phyloP scores from a whole-genome alignment of 371 early-diverging fungal genomes.

The Mucor sp. region DNA sequence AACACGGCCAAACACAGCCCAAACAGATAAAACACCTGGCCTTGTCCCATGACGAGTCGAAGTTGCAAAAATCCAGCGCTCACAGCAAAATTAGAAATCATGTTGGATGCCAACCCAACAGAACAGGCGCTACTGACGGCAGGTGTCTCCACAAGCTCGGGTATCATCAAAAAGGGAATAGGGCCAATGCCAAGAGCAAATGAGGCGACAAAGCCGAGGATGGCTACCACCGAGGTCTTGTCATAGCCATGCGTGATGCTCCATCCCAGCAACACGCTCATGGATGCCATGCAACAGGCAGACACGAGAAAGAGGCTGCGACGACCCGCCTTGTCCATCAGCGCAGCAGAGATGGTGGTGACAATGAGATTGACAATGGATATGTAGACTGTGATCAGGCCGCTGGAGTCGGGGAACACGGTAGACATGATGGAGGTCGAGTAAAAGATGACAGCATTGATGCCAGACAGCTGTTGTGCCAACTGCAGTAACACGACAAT shows the following conservation, averaged over 20 bases:
- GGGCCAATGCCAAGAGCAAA: constrained; percentile 92
- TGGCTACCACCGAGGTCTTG: constrained; percentile 61
- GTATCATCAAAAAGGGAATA: constrained; percentile 84
- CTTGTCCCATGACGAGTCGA: constrained; percentile 62
- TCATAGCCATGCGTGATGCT: constrained; percentile 56
- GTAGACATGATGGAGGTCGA: constrained; percentile 77
- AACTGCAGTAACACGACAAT: constrained; percentile 79
- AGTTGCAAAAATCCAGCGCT: constrained; percentile 65
- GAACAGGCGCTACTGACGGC: constrained; percentile 74
- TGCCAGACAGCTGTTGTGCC: constrained; percentile 88
- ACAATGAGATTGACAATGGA: constrained; percentile 77
- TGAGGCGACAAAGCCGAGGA: constrained; percentile 78
- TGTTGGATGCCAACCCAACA: constrained; percentile 72
- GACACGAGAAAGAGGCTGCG: constrained; percentile 77
- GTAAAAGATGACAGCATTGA: constrained; percentile 92
- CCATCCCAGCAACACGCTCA: constrained; percentile 60
- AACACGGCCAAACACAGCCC: constrained; percentile 48
- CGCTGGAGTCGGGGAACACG: constrained; percentile 64
- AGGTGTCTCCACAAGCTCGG: constrained; percentile 79
- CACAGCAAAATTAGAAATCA: constrained; percentile 74
- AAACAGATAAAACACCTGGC: constrained; percentile 76
- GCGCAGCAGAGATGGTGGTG: constrained; percentile 67
- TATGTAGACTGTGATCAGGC: constrained; percentile 71
- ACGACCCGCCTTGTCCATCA: constrained; percentile 87
- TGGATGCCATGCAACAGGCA: constrained; percentile 60